Percentiles rank a stretch among this genome's conserved stretches.
Conservation (phyloP, 768 basidiomycete species). For the Dentipellis fragilis region DNA sequence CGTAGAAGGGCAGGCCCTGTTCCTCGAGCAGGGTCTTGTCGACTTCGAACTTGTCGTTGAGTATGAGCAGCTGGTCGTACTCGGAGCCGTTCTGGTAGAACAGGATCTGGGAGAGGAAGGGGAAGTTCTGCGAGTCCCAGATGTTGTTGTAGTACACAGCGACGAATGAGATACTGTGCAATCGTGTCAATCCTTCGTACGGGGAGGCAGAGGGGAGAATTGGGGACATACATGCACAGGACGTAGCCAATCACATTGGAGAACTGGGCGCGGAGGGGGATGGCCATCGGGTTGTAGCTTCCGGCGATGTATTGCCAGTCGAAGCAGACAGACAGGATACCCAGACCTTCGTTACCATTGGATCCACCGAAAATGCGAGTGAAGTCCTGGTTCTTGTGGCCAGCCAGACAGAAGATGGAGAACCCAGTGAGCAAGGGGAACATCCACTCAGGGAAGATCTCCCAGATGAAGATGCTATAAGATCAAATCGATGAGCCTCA, state of each 20-base stretch:
- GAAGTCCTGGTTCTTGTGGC: slow-evolving; percentile 14
- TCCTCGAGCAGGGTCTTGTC: slow-evolving; percentile 29
- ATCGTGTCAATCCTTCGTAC: background rate
- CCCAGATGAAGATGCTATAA: slow-evolving; percentile 23
- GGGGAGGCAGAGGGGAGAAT: background rate
- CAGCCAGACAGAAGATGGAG: slow-evolving; percentile 20
- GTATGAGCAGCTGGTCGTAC: slow-evolving; percentile 18
- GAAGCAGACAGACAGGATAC: slow-evolving; percentile 17
- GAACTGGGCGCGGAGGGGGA: slow-evolving; percentile 40
- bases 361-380: slow-evolving; percentile 16
- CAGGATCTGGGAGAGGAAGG: slow-evolving; percentile 16
- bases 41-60: slow-evolving; percentile 31
- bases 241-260: slow-evolving; percentile 39
- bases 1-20: slow-evolving; percentile 37
- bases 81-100: slow-evolving; percentile 17
- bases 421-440: slow-evolving; percentile 18
- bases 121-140: slow-evolving; percentile 15
- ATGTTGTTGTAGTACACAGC: slow-evolving; percentile 20
- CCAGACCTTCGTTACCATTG: slow-evolving; percentile 18
- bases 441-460: slow-evolving; percentile 12
- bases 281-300: slow-evolving; percentile 36
- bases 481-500: background rate
- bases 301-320: slow-evolving; percentile 20
- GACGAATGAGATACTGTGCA: slow-evolving; percentile 15
- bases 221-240: slow-evolving; percentile 35